A percentile compares a stretch with the other conserved stretches of the same genome.
Evolutionary conservation across 768 basidiomycete species (phyloP).

Genomic region (Baorangia bicolor): DNA sequence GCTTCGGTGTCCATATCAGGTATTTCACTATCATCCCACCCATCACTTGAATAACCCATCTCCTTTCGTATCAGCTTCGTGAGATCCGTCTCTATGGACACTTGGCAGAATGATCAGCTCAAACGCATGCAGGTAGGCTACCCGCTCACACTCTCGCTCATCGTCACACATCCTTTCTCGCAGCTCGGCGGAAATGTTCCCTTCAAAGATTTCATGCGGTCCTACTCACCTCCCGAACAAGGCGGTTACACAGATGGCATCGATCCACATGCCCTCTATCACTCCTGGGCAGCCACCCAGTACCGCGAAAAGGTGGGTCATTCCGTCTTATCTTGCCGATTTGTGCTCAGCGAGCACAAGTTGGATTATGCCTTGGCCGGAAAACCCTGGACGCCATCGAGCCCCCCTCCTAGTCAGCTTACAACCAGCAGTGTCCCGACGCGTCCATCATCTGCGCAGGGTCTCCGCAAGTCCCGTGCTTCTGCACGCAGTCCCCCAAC

Average conservation of each 20-base stretch:
- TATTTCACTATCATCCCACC: slow-evolving; percentile 5
- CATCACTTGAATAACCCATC: not conserved
- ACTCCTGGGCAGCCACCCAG: slow-evolving; percentile 91
- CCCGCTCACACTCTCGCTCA: slow-evolving; percentile 1
- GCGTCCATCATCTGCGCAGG: slow-evolving; percentile 73
- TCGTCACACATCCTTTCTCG: slow-evolving; percentile 9
- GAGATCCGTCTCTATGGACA: slow-evolving; percentile 93
- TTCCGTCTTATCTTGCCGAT: not conserved
- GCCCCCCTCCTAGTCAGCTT: slow-evolving; percentile 54
- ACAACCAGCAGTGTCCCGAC: slow-evolving; percentile 42
- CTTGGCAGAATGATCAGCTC: slow-evolving; percentile 89
- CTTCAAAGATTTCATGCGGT: slow-evolving; percentile 75
- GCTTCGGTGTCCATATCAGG: slow-evolving; percentile 95
- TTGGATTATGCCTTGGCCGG: slow-evolving; percentile 75
- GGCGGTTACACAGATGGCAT: slow-evolving; percentile 67
- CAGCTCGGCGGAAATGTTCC: slow-evolving; percentile 87
- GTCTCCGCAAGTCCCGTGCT: slow-evolving; percentile 84
- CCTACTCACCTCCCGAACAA: slow-evolving; percentile 63
- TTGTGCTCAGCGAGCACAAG: slow-evolving; percentile 43
- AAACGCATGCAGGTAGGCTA: slow-evolving; percentile 80
- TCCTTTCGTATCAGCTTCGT: slow-evolving; percentile 65
- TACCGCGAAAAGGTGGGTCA: slow-evolving; percentile 86
- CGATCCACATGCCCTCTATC: slow-evolving; percentile 76
- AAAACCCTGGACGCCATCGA: slow-evolving; percentile 74
- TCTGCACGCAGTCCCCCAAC: slow-evolving; percentile 52